Evolutionary conservation across 2,329 filamentous ascomycete genomes (phyloP), one percentile per base, ranked within the genome.

Genomic region (Trichophyton rubrum): DNA sequence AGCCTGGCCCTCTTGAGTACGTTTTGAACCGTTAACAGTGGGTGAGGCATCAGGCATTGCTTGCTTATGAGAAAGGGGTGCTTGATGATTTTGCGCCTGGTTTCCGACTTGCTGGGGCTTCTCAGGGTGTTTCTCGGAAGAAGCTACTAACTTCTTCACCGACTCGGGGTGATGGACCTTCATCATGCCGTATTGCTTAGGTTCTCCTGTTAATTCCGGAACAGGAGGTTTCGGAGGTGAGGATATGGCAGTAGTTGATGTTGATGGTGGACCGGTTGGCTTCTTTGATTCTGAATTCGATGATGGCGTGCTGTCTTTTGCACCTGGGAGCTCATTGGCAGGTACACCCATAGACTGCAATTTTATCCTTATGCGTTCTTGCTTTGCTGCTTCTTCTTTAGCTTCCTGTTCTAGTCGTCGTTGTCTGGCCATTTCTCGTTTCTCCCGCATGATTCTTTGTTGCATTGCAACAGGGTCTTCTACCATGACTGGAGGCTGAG

Each of bases 141-240:
- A 69, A 53, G 70, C 67, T 51, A 72, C 69, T 47, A 76, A 65
- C 66, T 74, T 78, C 66, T 77, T 78, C 30, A 82, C 78, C 4
- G 78, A 72, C 61, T 82, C 80, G 30, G 81, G 75, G 65, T 80
- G 79, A 67, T 83, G 81, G 8, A 83, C 78, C 69, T 82, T 84
- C 78, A 83, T 83, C 78, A 83, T 79, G 49, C 81, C 81, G 69
- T 83, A 83, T 66, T 83, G 81, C 61, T 81, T 80, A 24, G 82
- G 77, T 63, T 80, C 80, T 35, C 80, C 80, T 60, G 78, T 80
- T 13, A 81, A 78, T 60, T 81, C 78, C 6, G 81, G 81, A 27
- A 82, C 77, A 40, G 81, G 81, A 41, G 81, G 81, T 65, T 84
- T 83, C 0, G 82, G 81, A 38, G 81, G 80, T n/a, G 79, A 80